phyloP scores from a whole-genome alignment of 768 basidiomycete species.

The Psilocybe tampanensis region DNA sequence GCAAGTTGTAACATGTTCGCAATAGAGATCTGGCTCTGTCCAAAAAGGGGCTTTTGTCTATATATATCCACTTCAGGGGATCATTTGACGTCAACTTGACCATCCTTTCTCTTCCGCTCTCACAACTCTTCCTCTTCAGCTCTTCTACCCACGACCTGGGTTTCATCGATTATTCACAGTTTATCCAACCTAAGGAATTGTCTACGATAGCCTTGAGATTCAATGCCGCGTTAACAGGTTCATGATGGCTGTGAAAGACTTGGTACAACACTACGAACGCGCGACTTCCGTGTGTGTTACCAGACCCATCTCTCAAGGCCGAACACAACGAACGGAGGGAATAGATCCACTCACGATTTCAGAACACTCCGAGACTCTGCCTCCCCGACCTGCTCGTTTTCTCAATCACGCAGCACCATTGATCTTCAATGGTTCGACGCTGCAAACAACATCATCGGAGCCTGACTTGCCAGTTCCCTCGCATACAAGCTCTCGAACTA shows the following conservation, averaged over 20 bases:
- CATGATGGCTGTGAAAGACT: slow-evolving; percentile 41
- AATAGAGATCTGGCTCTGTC: neutral
- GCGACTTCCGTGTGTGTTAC: neutral
- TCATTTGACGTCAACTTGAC: neutral
- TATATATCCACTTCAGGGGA: neutral
- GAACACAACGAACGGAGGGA: neutral
- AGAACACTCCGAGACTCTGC: slow-evolving; percentile 6
- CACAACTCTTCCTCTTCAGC: neutral
- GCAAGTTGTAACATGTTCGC: too few species aligned
- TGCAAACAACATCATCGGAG: neutral
- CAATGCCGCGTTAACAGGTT: slow-evolving; percentile 15
- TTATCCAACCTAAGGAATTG: neutral
- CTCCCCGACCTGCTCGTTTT: slow-evolving; percentile 24
- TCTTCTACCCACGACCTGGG: neutral
- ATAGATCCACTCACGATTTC: neutral
- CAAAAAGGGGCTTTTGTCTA: neutral
- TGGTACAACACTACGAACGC: slow-evolving; percentile 34
- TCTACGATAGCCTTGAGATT: neutral
- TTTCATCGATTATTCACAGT: neutral
- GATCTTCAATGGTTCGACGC: neutral
- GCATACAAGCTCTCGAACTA: neutral
- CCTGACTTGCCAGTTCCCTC: neutral
- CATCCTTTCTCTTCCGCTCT: neutral
- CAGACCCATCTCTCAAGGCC: neutral
- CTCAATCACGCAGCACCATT: slow-evolving; percentile 9